Conservation (phyloP, 2,329 filamentous ascomycete species). For the Hymenoscyphus linearis region DNA sequence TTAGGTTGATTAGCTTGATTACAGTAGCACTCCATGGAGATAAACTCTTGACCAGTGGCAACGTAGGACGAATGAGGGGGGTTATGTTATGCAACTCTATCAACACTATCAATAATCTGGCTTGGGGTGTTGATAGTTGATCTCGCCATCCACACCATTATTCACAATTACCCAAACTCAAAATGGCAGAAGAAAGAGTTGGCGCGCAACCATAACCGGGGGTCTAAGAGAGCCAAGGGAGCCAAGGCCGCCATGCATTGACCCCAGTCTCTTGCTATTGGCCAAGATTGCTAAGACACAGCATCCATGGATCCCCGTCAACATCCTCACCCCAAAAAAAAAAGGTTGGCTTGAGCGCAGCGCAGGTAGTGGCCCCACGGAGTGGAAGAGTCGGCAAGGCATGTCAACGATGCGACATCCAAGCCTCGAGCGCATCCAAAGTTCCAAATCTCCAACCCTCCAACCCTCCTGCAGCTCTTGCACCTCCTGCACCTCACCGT, state of each 20-base stretch:
- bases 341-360: too few species aligned
- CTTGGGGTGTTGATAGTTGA: background rate
- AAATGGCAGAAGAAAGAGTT: conserved; percentile 4
- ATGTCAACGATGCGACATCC: background rate
- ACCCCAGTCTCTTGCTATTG: background rate
- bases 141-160: background rate
- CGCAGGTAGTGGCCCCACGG: background rate
- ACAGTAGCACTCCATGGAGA: background rate
- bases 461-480: too few species aligned
- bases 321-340: background rate
- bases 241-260: background rate
- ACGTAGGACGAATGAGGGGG: background rate
- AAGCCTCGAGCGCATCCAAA: background rate
- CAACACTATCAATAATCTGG: background rate
- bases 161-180: background rate
- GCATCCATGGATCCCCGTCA: background rate
- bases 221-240: background rate
- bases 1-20: too few species aligned
- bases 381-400: conserved; percentile 4
- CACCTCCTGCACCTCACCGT: background rate
- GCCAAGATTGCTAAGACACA: background rate
- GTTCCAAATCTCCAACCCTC: too few species aligned
- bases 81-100: background rate
- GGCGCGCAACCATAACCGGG: background rate
- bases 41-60: background rate